These are phyloP conservation scores for Kazachstania sp. DNA, from an alignment of 1,139 yeast species.

Conservation along the genomic window DNA sequence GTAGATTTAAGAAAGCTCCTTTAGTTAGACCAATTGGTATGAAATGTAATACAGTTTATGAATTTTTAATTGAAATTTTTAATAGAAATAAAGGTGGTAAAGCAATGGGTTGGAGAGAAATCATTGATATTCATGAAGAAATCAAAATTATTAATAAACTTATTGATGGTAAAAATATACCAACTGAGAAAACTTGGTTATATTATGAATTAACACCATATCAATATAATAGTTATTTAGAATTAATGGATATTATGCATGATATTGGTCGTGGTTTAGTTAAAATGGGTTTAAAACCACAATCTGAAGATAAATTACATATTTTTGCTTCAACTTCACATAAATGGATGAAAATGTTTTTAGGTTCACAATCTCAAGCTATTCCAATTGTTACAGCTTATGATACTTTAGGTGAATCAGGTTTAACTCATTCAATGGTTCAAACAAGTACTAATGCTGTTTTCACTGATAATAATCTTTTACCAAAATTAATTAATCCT, in stretches of 20 bases:
- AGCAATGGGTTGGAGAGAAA: conserved; percentile 76
- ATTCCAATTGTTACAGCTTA: conserved; percentile 93
- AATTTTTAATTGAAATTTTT: conserved; percentile 57
- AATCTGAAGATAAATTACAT: conserved; percentile 57
- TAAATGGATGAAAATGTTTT: conserved; percentile 82
- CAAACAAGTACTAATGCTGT: conserved; percentile 74
- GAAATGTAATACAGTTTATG: conserved; percentile 60
- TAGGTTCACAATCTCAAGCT: conserved; percentile 68
- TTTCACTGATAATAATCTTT: conserved; percentile 72
- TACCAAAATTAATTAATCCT: conserved; percentile 61
- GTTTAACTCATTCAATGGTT: conserved; percentile 75
- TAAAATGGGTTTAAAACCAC: conserved; percentile 63
- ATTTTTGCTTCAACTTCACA: conserved; percentile 80
- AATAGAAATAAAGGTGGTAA: conserved; percentile 44
- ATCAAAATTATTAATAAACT: conserved; percentile 64
- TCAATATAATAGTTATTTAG: conserved; percentile 52
- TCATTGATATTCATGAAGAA: conserved; percentile 67
- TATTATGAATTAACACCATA: conserved; percentile 75
- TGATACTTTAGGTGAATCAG: conserved; percentile 91
- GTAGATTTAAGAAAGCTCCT: conserved; percentile 45
- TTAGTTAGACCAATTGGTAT: conserved; percentile 51
- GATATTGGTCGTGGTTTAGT: conserved; percentile 68
- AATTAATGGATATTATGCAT: conserved; percentile 44
- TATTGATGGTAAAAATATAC: conserved; percentile 64
- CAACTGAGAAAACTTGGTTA: conserved; percentile 79